Conservation (phyloP, 2,329 filamentous ascomycete species). For the Stromatinia cepivora region DNA sequence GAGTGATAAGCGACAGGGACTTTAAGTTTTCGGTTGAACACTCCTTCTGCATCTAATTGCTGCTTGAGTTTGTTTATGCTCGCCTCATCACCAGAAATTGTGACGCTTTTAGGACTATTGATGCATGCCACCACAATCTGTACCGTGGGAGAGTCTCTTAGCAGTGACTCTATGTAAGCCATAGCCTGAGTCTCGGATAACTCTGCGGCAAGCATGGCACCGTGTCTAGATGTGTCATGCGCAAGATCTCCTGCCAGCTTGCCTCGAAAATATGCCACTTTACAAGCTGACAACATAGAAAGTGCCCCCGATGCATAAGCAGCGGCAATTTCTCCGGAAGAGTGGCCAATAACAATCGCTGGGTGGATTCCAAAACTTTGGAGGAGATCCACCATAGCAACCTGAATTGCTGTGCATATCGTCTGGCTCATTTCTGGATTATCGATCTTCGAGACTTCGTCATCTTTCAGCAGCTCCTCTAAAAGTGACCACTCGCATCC, state of each 20-base stretch:
- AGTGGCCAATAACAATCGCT: slow-evolving; percentile 35
- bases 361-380: slow-evolving; percentile 26
- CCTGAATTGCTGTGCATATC: slow-evolving; percentile 49
- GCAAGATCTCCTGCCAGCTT: neutral
- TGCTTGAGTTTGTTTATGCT: neutral
- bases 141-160: no score
- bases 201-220: neutral
- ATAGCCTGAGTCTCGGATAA: neutral
- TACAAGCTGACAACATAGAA: neutral
- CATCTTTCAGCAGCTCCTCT: neutral
- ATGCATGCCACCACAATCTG: neutral
- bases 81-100: neutral
- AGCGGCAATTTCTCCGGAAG: slow-evolving; percentile 41
- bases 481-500: slow-evolving; percentile 1
- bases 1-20: slow-evolving; percentile 13
- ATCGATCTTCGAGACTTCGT: slow-evolving; percentile 17
- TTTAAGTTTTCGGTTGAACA: neutral
- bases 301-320: slow-evolving; percentile 35
- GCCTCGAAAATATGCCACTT: slow-evolving; percentile 4
- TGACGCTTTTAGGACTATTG: slow-evolving; percentile 14
- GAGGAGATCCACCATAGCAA: slow-evolving; percentile 47
- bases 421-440: slow-evolving; percentile 40
- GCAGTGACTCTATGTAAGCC: neutral
- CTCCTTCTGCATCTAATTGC: neutral
- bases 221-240: no score